phyloP scores from a whole-genome alignment of 495 filamentous ascomycete species.

The Patellaria atrata region DNA sequence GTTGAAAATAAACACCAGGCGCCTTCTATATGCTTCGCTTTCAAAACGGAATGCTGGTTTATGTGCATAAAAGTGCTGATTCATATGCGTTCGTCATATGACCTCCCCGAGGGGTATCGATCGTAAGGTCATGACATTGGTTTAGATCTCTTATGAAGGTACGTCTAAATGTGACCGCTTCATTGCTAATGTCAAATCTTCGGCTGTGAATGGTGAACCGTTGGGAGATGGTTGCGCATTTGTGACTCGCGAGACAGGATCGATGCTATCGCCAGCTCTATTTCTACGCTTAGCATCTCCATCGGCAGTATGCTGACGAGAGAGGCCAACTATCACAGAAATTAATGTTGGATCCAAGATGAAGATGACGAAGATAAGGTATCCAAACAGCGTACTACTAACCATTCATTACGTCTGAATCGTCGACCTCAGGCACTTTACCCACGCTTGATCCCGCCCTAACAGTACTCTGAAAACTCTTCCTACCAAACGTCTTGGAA shows the following conservation, averaged over 20 bases:
- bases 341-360: not conserved
- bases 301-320: constrained; percentile 13
- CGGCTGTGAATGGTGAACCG: constrained; percentile 20
- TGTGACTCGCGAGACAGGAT: too few species aligned
- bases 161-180: constrained; percentile 22
- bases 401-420: constrained; percentile 19
- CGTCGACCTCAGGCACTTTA: constrained; percentile 7
- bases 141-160: too few species aligned
- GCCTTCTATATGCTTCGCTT: too few species aligned
- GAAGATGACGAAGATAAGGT: too few species aligned
- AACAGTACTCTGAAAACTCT: constrained; percentile 11
- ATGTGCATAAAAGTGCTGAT: too few species aligned
- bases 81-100: too few species aligned
- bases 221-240: too few species aligned
- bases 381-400: constrained; percentile 1
- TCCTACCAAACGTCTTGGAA: constrained; percentile 15
- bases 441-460: constrained; percentile 4
- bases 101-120: too few species aligned
- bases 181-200: constrained; percentile 23
- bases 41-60: too few species aligned
- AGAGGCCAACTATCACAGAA: constrained; percentile 14
- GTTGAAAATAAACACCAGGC: too few species aligned
- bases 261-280: constrained; percentile 23
- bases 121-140: too few species aligned
- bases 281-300: constrained; percentile 19